Base-by-base conservation (phyloP, 2,329 filamentous ascomycete genomes). In the Simplicillium aogashimaense region DNA sequence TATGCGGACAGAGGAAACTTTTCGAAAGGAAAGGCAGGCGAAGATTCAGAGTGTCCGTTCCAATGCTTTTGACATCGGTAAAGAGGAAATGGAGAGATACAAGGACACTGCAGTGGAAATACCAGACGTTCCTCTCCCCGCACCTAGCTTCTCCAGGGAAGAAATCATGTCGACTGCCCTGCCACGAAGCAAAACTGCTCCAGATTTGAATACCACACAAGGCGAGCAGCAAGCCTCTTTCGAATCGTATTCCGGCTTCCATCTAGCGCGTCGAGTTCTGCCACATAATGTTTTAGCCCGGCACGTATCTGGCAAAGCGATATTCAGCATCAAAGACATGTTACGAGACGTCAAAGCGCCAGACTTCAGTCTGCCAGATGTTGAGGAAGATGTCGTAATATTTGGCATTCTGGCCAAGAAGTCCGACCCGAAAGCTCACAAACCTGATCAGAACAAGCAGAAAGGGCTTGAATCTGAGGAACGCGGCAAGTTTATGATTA, bases 381-480 rank as follows among this genome's bases (percentile, higher is more conserved):
- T 88, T 39, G 87, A 95, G 53, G 79, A 84, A 39, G 90, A 98
- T 58, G 84, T 89, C 53, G 87, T 98, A 7, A 76, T 97, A 2
- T 81, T 97, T 52, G 92, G 79, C 8, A 81, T 95, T 43, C 75
- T 98, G 16, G 87, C 86, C 7, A 84, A 81, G 34, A 97, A 97
- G 58, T 95, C 92, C 0, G 78, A 83, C 1, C 88, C 92, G 0
- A 80, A 78, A 32, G 55, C 66, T 2, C 77, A 81, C 54, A 72
- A 74, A 47, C 61, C 66, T 4, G 54, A 58, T 3, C 52, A 59
- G 10, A 63, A 56, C 15, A 61, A 61, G 41, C 64, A 67, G 6
- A 63, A 59, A 25, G 65, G 68, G 45, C 60, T 72, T 35, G 20
- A 25, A 9, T 25, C 20, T 9, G 69, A 75, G 9, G 73, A 81